These are phyloP conservation scores for Lepraria neglecta DNA, from an alignment of 495 filamentous ascomycete genomes.

Conservation along the genomic window DNA sequence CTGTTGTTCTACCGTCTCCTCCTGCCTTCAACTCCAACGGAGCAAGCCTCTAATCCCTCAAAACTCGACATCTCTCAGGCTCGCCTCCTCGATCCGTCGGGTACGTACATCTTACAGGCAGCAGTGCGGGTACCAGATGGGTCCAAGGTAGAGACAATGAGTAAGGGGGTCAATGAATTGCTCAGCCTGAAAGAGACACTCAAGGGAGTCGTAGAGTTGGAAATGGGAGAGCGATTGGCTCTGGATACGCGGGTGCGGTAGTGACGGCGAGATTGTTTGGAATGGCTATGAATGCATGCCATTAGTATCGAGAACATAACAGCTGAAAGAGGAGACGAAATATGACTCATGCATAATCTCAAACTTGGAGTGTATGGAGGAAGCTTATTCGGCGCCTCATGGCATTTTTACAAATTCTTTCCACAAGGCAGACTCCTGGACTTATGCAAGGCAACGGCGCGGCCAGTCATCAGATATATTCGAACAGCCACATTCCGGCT, in stretches of 20 bases:
- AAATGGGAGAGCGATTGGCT: constrained; percentile 56
- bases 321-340: neutral
- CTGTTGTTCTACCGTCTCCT: constrained; percentile 45
- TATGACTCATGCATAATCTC: neutral
- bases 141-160: constrained; percentile 49
- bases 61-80: constrained; percentile 36
- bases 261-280: neutral
- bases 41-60: constrained; percentile 26
- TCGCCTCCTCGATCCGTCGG: constrained; percentile 41
- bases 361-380: neutral
- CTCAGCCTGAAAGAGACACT: constrained; percentile 54
- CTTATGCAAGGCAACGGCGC: neutral
- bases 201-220: constrained; percentile 58
- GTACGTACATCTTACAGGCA: constrained; percentile 48
- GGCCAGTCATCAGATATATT: neutral
- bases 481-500: neutral
- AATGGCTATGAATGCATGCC: neutral
- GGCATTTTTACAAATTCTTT: neutral
- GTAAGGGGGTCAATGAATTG: constrained; percentile 52
- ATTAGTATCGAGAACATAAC: too few species aligned
- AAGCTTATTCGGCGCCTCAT: neutral
- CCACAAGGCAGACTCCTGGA: too few species aligned
- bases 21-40: constrained; percentile 29
- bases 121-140: constrained; percentile 46
- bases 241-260: constrained; percentile 57